Evolutionary conservation across 164 flowering plant species (phyloP).

Genomic region (Vitis amurensis): DNA sequence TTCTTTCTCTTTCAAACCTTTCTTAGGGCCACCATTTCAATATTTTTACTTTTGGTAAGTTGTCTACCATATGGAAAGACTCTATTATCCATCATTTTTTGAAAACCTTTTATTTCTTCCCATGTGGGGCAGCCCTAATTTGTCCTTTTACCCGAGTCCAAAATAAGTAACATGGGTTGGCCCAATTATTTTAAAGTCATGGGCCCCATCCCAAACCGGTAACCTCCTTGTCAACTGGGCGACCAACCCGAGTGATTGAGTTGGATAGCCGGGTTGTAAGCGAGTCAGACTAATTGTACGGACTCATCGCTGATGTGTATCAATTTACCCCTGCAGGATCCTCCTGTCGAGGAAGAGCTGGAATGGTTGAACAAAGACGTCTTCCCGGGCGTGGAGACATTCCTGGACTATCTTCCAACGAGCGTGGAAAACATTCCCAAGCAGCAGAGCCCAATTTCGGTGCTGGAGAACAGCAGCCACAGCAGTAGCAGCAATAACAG

Average conservation of each 20-base stretch:
- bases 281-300: too few species aligned
- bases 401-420: constrained; percentile 30
- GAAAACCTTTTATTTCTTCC: neutral
- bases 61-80: neutral
- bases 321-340: constrained; percentile 21
- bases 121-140: neutral
- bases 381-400: constrained; percentile 66
- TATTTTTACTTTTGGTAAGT: neutral
- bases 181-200: neutral
- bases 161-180: neutral
- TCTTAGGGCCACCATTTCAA: neutral
- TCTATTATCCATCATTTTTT: neutral
- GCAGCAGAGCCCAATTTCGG: constrained; percentile 61
- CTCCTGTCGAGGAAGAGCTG: constrained; percentile 63
- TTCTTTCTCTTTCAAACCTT: neutral
- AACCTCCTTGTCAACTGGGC: neutral
- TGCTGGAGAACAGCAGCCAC: constrained; percentile 46
- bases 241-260: neutral
- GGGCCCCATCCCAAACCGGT: neutral
- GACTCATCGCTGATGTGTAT: too few species aligned
- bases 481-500: constrained; percentile 19
- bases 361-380: constrained; percentile 83
- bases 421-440: constrained; percentile 23
- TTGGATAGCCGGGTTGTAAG: neutral
- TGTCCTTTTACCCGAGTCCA: too few species aligned